Conservation (phyloP, 306 rosid genomes). For the Vigna angularis region DNA sequence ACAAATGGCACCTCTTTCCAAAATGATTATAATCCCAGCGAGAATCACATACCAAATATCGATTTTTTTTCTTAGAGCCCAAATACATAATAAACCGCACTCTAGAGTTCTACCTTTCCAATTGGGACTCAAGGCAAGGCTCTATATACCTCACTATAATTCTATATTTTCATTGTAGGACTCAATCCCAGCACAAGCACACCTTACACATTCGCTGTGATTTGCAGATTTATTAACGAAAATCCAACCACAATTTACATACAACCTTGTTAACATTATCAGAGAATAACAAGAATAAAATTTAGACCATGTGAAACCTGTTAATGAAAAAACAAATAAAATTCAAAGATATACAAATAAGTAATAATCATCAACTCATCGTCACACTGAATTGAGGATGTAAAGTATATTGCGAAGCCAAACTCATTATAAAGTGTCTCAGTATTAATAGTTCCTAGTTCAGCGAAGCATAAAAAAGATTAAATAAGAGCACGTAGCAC, state of each 20-base stretch:
- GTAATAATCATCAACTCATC: background rate
- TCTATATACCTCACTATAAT: background rate
- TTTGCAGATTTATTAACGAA: background rate
- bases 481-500: background rate
- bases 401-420: background rate
- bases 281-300: background rate
- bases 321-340: background rate
- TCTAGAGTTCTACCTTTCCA: too few species aligned
- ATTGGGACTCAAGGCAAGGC: background rate
- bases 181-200: background rate
- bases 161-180: background rate
- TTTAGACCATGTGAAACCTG: background rate
- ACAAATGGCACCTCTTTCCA: background rate
- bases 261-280: background rate
- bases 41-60: background rate
- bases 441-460: background rate
- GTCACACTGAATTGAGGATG: background rate
- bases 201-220: background rate
- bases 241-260: background rate
- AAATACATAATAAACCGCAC: too few species aligned
- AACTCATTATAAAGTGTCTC: conserved; percentile 8
- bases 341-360: background rate
- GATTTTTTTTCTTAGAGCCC: too few species aligned
- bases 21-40: background rate
- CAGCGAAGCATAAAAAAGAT: background rate